These are phyloP conservation scores for Herpetomonas muscarum DNA, from an alignment of 208 protist species.

Conservation along the genomic window DNA sequence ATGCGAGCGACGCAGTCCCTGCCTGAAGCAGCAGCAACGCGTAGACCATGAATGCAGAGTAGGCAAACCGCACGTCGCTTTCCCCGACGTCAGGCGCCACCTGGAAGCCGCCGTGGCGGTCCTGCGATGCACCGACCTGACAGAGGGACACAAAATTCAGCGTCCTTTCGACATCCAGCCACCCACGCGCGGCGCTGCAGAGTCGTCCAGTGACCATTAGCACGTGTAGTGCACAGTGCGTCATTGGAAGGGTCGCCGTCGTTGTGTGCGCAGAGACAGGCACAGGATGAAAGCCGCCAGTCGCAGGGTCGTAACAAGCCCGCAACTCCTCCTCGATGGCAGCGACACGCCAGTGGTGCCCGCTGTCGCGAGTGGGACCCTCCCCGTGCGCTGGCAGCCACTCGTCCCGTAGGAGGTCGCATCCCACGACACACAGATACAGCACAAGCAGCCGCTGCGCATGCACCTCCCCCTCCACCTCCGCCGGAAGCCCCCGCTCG, in stretches of 20 bases:
- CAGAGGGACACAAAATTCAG: not conserved
- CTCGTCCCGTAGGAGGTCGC: conserved; percentile 15
- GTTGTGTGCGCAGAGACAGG: not conserved
- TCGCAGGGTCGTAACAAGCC: conserved; percentile 11
- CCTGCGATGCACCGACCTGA: not conserved
- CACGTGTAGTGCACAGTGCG: conserved; percentile 23
- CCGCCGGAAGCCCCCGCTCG: not conserved
- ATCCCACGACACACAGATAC: conserved; percentile 17
- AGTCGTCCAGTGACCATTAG: conserved; percentile 13
- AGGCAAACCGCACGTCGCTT: conserved; percentile 19
- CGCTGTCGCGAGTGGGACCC: not conserved
- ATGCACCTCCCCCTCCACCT: conserved; percentile 6
- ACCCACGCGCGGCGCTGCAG: not conserved
- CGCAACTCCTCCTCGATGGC: conserved; percentile 3
- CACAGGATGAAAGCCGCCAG: conserved; percentile 21
- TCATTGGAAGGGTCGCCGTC: conserved; percentile 16
- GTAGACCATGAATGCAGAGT: conserved; percentile 17
- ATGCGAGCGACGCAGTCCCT: not conserved
- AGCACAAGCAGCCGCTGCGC: conserved; percentile 16
- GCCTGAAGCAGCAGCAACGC: conserved; percentile 7
- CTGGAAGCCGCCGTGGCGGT: conserved; percentile 18
- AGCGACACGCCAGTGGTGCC: not conserved
- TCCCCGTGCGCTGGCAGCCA: conserved; percentile 3
- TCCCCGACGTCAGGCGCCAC: conserved; percentile 8
- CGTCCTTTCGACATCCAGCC: conserved; percentile 2